Evolutionary conservation across 208 protist species (phyloP).

Genomic region (Acanthamoeba lenticulata): DNA sequence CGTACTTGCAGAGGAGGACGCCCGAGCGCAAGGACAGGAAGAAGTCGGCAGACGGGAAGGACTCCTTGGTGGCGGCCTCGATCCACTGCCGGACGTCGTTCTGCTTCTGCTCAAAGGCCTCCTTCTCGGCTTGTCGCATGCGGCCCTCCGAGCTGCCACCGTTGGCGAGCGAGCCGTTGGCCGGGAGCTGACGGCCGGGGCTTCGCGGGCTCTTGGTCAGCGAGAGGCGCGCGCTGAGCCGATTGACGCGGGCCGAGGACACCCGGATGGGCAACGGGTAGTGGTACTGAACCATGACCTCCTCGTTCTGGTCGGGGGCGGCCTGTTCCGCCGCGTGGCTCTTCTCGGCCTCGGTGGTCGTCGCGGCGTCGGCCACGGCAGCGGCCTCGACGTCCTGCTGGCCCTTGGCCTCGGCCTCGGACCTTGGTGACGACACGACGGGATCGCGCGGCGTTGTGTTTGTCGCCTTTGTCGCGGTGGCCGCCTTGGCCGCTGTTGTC

Average conservation of each 20-base stretch:
- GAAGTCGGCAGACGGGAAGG: conserved; percentile 40
- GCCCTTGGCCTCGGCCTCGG: not conserved
- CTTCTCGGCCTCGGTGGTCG: not conserved
- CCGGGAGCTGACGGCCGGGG: not conserved
- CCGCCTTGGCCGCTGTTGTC: not conserved
- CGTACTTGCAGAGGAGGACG: conserved; percentile 59
- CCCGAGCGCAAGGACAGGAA: not conserved
- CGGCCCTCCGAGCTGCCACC: not conserved
- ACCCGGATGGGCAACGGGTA: not conserved
- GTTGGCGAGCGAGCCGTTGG: too few species aligned
- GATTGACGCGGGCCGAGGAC: not conserved
- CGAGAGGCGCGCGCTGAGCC: not conserved
- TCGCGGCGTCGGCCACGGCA: not conserved
- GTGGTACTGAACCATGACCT: not conserved
- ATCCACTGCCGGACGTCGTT: conserved; percentile 62
- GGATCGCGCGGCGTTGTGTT: not conserved
- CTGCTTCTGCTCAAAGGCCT: conserved; percentile 25
- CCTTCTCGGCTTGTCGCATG: conserved; percentile 36
- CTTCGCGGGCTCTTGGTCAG: not conserved
- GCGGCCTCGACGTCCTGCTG: not conserved
- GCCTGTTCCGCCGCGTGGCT: not conserved
- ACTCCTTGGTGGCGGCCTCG: not conserved
- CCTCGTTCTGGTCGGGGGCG: not conserved
- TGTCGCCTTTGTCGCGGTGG: not conserved
- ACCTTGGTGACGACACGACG: too few species aligned